A percentile compares a stretch with the other conserved stretches of the same genome.
phyloP scores from a whole-genome alignment of 1,139 yeast species.

The Arxiozyma slooffiae region DNA sequence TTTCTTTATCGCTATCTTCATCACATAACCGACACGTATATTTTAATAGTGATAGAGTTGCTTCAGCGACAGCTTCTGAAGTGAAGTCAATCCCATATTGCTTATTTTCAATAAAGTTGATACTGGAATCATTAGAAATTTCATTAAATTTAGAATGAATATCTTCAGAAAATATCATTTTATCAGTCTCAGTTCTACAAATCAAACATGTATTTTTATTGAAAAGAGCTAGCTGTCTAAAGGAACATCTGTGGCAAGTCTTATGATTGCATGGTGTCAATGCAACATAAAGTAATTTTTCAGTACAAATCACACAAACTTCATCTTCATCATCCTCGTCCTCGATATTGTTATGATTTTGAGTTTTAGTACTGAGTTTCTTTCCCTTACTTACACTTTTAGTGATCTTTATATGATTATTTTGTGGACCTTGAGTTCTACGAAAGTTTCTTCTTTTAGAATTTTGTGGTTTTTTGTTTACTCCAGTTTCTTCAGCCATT shows the following conservation, averaged over 20 bases:
- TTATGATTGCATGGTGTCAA: conserved; percentile 76
- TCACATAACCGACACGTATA: conserved; percentile 44
- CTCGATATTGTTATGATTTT: background rate
- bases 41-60: conserved; percentile 44
- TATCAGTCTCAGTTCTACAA: conserved; percentile 64
- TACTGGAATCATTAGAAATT: background rate
- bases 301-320: conserved; percentile 79
- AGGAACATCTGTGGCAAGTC: conserved; percentile 74
- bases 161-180: conserved; percentile 51
- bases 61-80: conserved; percentile 34
- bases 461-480: background rate
- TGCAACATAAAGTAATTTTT: conserved; percentile 51
- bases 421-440: conserved; percentile 9
- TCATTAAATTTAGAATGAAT: conserved; percentile 36
- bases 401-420: conserved; percentile 2
- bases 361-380: background rate
- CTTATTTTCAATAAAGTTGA: conserved; percentile 26
- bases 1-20: conserved; percentile 17
- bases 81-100: conserved; percentile 47
- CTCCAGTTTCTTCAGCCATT: background rate
- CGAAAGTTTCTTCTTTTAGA: conserved; percentile 1
- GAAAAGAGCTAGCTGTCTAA: conserved; percentile 75
- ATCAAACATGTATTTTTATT: conserved; percentile 66
- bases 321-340: conserved; percentile 27
- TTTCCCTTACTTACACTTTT: background rate